Evolutionary conservation across 73 alveolate genomes (phyloP).

Genomic region (Paramecium octaurelia): DNA sequence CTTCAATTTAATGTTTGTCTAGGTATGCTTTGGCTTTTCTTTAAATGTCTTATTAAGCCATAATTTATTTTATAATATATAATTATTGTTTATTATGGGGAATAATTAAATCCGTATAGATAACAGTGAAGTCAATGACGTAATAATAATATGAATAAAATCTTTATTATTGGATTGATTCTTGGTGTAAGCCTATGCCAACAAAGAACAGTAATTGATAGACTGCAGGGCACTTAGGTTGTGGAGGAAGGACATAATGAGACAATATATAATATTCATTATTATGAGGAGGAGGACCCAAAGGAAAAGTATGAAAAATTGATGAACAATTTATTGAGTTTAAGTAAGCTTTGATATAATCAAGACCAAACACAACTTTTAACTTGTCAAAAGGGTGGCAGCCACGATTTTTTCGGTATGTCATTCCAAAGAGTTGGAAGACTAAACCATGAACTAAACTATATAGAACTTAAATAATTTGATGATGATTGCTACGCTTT

Average conservation of each 20-base stretch:
- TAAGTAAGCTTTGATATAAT: neutral
- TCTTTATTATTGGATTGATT: neutral
- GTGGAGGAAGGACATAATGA: neutral
- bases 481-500: neutral
- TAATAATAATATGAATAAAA: slow-evolving; percentile 1
- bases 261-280: neutral
- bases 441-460: neutral
- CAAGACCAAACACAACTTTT: slow-evolving; percentile 4
- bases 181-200: neutral
- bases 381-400: neutral
- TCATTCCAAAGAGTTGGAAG: slow-evolving; percentile 30
- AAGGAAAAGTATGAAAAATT: neutral
- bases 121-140: neutral
- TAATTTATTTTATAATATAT: neutral
- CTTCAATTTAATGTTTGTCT: slow-evolving; percentile 44
- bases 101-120: neutral
- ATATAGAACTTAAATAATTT: neutral
- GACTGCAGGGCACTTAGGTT: neutral
- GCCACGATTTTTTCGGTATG: neutral
- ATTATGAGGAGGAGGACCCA: neutral
- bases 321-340: slow-evolving; percentile 13
- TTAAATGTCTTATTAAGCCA: slow-evolving; percentile 1
- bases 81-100: neutral
- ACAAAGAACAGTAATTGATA: neutral
- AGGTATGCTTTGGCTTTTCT: slow-evolving; percentile 18